Percentiles rank a stretch among this genome's conserved stretches.
Conservation (phyloP, 228 moss, liverwort and hornwort species). For the Sphagnum fallax region DNA sequence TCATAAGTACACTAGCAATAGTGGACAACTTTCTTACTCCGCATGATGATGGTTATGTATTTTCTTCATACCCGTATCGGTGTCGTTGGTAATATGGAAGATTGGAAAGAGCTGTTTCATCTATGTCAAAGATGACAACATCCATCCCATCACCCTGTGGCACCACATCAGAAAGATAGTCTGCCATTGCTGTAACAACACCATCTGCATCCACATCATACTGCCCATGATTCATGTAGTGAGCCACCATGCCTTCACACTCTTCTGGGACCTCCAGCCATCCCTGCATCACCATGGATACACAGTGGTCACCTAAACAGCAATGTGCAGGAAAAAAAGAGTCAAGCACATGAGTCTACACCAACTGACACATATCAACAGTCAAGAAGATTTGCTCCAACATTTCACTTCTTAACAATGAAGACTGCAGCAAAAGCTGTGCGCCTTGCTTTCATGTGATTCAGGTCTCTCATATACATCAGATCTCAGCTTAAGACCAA, state of each 20-base stretch:
- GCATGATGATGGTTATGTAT: not conserved
- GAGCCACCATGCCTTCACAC: constrained; percentile 47
- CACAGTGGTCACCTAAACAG: not conserved
- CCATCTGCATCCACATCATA: constrained; percentile 69
- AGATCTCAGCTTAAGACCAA: too few relatives aligned
- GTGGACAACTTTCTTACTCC: not conserved
- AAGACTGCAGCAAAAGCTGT: not conserved
- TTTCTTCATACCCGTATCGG: constrained; percentile 59
- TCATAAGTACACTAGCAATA: too few relatives aligned
- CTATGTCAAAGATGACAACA: constrained; percentile 89
- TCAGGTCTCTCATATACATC: not conserved
- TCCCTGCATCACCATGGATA: constrained; percentile 28
- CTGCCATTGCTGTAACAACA: constrained; percentile 49
- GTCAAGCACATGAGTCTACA: not conserved
- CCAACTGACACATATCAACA: not conserved
- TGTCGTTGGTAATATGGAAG: constrained; percentile 73
- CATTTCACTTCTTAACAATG: not conserved
- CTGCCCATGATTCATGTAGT: constrained; percentile 62
- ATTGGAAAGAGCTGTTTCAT: constrained; percentile 93
- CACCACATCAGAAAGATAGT: constrained; percentile 39
- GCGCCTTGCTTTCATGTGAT: not conserved
- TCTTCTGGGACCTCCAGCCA: constrained; percentile 64
- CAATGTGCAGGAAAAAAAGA: not conserved
- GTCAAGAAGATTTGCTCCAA: not conserved
- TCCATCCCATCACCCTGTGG: constrained; percentile 71